Evolutionary conservation across 1,284 basidiomycete genomes (phyloP).

Genomic region (Trichosporon sp.): DNA sequence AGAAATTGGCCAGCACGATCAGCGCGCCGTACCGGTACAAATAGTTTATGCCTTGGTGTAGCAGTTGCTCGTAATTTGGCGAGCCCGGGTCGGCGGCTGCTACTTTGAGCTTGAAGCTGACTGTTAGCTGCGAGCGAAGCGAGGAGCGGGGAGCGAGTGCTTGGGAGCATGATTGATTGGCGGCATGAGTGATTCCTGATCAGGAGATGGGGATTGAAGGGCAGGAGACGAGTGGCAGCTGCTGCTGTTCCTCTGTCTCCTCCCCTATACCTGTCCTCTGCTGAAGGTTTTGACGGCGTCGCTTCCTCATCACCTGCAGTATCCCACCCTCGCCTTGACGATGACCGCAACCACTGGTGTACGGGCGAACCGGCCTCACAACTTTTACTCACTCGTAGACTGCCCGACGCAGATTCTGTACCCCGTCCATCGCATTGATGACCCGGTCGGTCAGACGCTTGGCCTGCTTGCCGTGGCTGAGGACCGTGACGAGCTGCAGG

Average conservation of each 20-base stretch:
- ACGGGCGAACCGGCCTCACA: too few species aligned
- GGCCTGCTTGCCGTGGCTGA: constrained; percentile 56
- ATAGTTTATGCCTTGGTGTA: constrained; percentile 75
- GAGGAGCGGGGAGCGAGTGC: too few species aligned
- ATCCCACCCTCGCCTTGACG: too few species aligned
- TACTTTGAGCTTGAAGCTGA: constrained; percentile 82
- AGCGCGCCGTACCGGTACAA: constrained; percentile 73
- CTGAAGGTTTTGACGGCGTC: too few species aligned
- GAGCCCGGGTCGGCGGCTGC: constrained; percentile 75
- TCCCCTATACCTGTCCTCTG: too few species aligned
- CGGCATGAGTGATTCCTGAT: too few species aligned
- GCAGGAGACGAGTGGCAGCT: too few species aligned
- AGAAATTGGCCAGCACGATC: constrained; percentile 92
- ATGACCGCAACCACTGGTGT: too few species aligned
- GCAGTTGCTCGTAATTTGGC: constrained; percentile 66
- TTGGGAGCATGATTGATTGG: background rate
- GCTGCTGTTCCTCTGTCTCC: too few species aligned
- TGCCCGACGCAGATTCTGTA: constrained; percentile 86
- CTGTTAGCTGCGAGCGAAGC: background rate
- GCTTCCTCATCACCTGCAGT: background rate
- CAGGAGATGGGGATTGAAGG: too few species aligned
- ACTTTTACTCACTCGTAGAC: constrained; percentile 84
- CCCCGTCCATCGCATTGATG: constrained; percentile 81
- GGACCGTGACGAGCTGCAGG: constrained; percentile 62
- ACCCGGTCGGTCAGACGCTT: constrained; percentile 85